A percentile compares a stretch with the other conserved stretches of the same genome.
Evolutionary conservation across 345 rosid genomes (phyloP).

Genomic region (Arabidopsis arenosa): DNA sequence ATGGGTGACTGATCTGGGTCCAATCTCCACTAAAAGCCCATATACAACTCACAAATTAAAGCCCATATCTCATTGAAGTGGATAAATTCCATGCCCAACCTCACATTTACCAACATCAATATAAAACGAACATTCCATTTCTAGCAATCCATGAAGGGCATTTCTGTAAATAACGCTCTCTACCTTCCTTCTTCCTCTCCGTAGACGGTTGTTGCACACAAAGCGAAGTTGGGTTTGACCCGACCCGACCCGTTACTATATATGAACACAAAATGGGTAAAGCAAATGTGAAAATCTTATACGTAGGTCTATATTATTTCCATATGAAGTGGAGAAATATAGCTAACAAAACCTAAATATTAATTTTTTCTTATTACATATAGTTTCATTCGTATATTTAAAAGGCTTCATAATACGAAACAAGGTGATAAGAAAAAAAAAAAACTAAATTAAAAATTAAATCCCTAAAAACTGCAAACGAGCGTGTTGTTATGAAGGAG

Average conservation of each 20-base stretch:
- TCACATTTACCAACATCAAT: conserved; percentile 6
- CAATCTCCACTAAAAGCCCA: conserved; percentile 12
- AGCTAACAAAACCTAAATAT: conserved; percentile 8
- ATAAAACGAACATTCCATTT: conserved; percentile 28
- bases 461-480: conserved; percentile 37
- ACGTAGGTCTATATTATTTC: conserved; percentile 41
- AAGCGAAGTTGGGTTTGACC: conserved; percentile 26
- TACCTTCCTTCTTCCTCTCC: not conserved
- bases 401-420: conserved; percentile 28
- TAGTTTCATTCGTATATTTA: conserved; percentile 1
- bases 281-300: conserved; percentile 31
- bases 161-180: conserved; percentile 20
- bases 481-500: conserved; percentile 14
- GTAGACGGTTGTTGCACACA: conserved; percentile 34
- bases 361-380: not conserved
- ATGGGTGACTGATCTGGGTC: not conserved
- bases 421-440: not conserved
- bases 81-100: conserved; percentile 21
- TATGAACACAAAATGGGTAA: conserved; percentile 27
- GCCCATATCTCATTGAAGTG: conserved; percentile 12
- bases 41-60: not conserved
- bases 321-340: conserved; percentile 23
- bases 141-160: conserved; percentile 19
- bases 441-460: not conserved
- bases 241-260: conserved; percentile 22